Percentiles rank a stretch among this genome's conserved stretches.
Evolutionary conservation across 2,329 filamentous ascomycete species (phyloP).

Genomic region (Aureobasidium leucospermi): DNA sequence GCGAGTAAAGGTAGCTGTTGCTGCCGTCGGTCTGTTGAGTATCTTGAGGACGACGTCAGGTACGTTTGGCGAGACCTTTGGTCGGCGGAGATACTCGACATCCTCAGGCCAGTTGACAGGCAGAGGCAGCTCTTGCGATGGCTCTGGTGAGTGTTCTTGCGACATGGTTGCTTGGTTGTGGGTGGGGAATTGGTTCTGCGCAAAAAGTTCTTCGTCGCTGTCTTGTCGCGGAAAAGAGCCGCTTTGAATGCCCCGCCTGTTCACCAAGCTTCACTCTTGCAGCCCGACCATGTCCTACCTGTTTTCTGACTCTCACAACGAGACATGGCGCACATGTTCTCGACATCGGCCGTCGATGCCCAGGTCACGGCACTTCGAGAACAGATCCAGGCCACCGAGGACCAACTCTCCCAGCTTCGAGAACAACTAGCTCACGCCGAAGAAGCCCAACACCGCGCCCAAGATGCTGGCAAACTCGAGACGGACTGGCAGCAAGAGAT

Average conservation of each 20-base stretch:
- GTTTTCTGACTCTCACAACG: background rate
- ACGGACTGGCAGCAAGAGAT: conserved; percentile 38
- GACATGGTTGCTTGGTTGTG: background rate
- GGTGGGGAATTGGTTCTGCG: background rate
- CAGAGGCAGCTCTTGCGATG: background rate
- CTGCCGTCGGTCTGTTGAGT: conserved; percentile 21
- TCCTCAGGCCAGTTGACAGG: conserved; percentile 25
- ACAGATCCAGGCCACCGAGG: conserved; percentile 37
- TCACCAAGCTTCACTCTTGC: too few species aligned
- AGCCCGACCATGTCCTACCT: too few species aligned
- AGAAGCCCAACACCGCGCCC: conserved; percentile 24
- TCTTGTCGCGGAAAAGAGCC: background rate
- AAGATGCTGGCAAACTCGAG: conserved; percentile 12
- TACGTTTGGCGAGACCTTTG: conserved; percentile 24
- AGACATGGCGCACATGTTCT: conserved; percentile 18
- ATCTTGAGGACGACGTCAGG: conserved; percentile 20
- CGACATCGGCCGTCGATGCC: conserved; percentile 17
- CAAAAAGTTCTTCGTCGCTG: background rate
- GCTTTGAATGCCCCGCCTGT: background rate
- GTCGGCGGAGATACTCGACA: conserved; percentile 25
- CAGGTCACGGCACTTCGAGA: conserved; percentile 33
- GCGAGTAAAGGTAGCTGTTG: conserved; percentile 21
- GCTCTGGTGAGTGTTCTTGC: background rate
- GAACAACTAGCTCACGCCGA: conserved; percentile 38
- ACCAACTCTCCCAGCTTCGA: conserved; percentile 33